These are phyloP conservation scores for Elongisporangium undulatum DNA, from an alignment of 352 stramenopile genomes.

Conservation along the genomic window DNA sequence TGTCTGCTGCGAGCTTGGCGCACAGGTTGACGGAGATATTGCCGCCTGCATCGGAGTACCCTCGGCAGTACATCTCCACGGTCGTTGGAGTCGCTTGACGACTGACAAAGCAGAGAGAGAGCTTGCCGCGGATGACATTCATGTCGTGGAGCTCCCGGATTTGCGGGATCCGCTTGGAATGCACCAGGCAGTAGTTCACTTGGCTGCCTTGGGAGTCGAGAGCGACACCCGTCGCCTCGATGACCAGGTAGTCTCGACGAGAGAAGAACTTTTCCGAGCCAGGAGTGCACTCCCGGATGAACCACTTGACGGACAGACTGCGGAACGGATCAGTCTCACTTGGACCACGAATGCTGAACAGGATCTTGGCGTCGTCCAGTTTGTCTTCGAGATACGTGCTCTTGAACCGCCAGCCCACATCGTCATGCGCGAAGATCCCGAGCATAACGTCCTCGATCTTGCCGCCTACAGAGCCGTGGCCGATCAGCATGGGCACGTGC, in stretches of 20 bases:
- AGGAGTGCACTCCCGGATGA: conserved; percentile 18
- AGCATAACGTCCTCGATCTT: conserved; percentile 50
- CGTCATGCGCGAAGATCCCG: conserved; percentile 32
- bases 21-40: conserved; percentile 22
- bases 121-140: conserved; percentile 15
- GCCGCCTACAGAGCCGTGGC: conserved; percentile 38
- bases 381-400: conserved; percentile 46
- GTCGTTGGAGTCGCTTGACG: conserved; percentile 11
- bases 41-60: conserved; percentile 26
- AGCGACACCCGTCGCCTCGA: conserved; percentile 45
- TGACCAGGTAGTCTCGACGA: conserved; percentile 37
- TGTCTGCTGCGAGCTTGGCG: conserved; percentile 19
- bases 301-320: conserved; percentile 47
- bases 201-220: conserved; percentile 25
- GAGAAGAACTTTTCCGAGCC: conserved; percentile 24
- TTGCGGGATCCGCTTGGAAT: conserved; percentile 29
- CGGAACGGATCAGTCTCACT: conserved; percentile 30
- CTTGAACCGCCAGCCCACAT: conserved; percentile 37
- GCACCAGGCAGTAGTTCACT: conserved; percentile 30
- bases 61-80: conserved; percentile 30
- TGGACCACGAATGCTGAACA: conserved; percentile 25
- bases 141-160: conserved; percentile 22
- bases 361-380: conserved; percentile 36
- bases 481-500: conserved; percentile 28
- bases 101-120: conserved; percentile 30